A percentile compares a stretch with the other conserved stretches of the same genome.
phyloP scores from a whole-genome alignment of 2,329 filamentous ascomycete genomes.

The Lojkania enalia region DNA sequence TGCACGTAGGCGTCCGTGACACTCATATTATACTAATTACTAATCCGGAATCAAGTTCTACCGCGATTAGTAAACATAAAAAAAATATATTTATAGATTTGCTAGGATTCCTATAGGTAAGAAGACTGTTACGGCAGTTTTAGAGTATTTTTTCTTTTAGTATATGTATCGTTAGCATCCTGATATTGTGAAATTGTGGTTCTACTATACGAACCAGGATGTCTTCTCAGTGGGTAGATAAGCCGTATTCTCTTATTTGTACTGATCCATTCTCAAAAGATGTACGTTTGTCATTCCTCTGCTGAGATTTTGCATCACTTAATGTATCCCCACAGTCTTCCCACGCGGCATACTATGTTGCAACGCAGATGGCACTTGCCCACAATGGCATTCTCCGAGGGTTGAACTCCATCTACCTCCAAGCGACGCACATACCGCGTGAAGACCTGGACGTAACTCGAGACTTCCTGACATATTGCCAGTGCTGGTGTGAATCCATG shows the following conservation, averaged over 20 bases:
- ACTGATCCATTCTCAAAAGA: constrained; percentile 29
- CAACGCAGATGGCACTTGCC: constrained; percentile 64
- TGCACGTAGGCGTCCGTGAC: too few relatives aligned
- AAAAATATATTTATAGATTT: too few relatives aligned
- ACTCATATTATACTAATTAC: too few relatives aligned
- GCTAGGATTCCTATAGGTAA: too few relatives aligned
- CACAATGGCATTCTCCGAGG: constrained; percentile 67
- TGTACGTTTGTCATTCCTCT: constrained; percentile 17
- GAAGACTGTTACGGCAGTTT: too few relatives aligned
- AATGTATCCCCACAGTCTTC: constrained; percentile 24
- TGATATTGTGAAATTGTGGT: constrained; percentile 9
- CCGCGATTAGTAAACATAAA: too few relatives aligned
- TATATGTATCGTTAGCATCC: constrained; percentile 15
- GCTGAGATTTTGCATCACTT: constrained; percentile 6
- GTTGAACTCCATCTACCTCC: constrained; percentile 66
- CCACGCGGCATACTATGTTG: constrained; percentile 49
- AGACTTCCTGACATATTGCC: constrained; percentile 35
- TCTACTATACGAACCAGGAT: constrained; percentile 11
- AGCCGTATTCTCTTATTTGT: constrained; percentile 28
- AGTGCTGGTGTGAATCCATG: constrained; percentile 56
- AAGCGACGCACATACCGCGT: constrained; percentile 55
- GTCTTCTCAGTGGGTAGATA: constrained; percentile 29
- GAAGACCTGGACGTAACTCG: constrained; percentile 57
- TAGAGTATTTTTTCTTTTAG: constrained; percentile 9
- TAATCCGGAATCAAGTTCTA: too few relatives aligned